Base-by-base conservation (phyloP, 352 stramenopile genomes). In the Blastocystis sp. region DNA sequence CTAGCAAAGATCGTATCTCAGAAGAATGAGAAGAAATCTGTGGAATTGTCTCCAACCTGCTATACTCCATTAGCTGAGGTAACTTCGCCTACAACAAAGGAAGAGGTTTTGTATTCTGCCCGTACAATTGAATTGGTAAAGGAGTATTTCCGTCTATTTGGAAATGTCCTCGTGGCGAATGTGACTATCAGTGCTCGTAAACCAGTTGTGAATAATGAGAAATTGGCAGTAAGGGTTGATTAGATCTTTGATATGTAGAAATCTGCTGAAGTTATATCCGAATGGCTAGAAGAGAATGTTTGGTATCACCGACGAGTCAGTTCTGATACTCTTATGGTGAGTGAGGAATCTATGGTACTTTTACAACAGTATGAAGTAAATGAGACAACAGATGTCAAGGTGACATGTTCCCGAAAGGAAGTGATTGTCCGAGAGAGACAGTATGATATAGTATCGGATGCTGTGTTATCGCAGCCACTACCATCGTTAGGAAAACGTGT, bases 131-230 rank as follows among this genome's bases (percentile, higher is more conserved):
- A 61, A n/a, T 49, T 80, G 21, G 39, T 61, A 19, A 42, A 80
- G 51, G 43, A 57, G 11, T 80, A 63, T 56, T 63, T 80, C 43
- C 35, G 29, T n/a, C 67, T 46, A 12, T 80, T 80, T 39, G 39
- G 67, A 27, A 32, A 52, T 24, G 39, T 43, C 3, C n/a, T 80
- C 37, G 32, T 32, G 51, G 59, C 58, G 63, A n/a, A 9, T 24
- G 49, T 74, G 11, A 46, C 63, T 5, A 32, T 63, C 27, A 21
- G 35, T 5, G 37, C 11, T n/a, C 32, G 19, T 43, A 80, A 80
- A 42, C 29, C 67, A 16, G 12, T 63, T 14, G 9, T 80, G 2
- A 35, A 58, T 19, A 58, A 80, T n/a, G 12, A 21, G 24, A 43
- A 24, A 21, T n/a, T 73, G 12, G 24, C 9, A 35, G 39, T 73